phyloP scores from a whole-genome alignment of 139 green algal species.

The Coelastrella sp. region DNA sequence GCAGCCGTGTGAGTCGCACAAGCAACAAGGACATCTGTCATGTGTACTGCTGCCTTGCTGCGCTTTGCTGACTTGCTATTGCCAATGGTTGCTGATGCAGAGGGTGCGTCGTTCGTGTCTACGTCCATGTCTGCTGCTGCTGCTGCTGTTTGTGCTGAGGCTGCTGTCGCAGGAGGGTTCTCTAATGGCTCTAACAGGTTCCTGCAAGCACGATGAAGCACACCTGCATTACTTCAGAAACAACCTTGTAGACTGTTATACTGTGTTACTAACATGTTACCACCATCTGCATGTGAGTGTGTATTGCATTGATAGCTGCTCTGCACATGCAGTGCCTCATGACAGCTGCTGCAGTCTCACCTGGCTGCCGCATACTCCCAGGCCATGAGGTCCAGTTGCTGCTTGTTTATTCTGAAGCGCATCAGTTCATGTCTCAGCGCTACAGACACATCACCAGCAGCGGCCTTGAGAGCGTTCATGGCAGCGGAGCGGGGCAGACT shows the following conservation, averaged over 20 bases:
- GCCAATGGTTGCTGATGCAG: not conserved
- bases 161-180: not conserved
- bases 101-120: not conserved
- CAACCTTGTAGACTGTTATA: too few relatives aligned
- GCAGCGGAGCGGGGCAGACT: constrained; percentile 26
- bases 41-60: constrained; percentile 19
- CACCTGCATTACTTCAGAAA: too few relatives aligned
- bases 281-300: too few relatives aligned
- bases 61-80: not conserved
- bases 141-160: constrained; percentile 5
- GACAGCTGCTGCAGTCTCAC: not conserved
- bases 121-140: not conserved
- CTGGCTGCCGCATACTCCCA: constrained; percentile 55
- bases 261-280: too few relatives aligned
- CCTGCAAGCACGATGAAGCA: constrained; percentile 1
- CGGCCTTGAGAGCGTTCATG: constrained; percentile 50
- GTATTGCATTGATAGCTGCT: not conserved
- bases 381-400: constrained; percentile 35
- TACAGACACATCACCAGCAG: constrained; percentile 43
- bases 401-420: constrained; percentile 49
- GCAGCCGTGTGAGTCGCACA: not conserved
- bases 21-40: not conserved
- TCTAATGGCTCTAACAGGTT: constrained; percentile 27
- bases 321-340: not conserved
- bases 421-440: constrained; percentile 46